Base-by-base conservation (phyloP, 192 early-diverging fungal genomes). In the Dimargaris xerosporica region DNA sequence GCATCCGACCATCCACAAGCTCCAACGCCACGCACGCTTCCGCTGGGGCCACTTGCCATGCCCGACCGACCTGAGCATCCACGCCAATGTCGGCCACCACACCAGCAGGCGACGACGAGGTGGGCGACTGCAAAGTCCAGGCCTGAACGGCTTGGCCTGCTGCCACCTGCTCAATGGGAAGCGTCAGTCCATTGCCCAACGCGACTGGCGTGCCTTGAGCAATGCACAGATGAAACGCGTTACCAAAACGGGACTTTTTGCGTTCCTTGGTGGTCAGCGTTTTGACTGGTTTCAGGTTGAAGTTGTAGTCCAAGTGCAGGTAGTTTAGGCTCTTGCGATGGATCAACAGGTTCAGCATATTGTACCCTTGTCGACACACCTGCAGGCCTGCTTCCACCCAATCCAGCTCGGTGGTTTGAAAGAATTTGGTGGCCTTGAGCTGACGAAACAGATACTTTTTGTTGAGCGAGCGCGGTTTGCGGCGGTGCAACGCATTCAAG, bases 361-460 rank as follows among this genome's bases (percentile, higher is more conserved):
- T 99, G 77, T 96, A 94, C 60, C 96, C 96, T 78, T 99, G 96
- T 23, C 94, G 82, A 69, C 89, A 93, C 34, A 99, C 93, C 75
- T 99, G 96, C 48, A 99, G 73, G 60, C 96, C 96, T 25, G 93
- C 96, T 76, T 99, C 96, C 48, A 99, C 94, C 96, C 96, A 99
- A 73, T 99, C 96, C 13, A 99, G 73, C 68, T 96, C 92, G 11
- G 96, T 99, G 4, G 85, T 82, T 73, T 99, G 96, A 80, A 99
- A 99, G 72, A 99, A 99, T 68, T 99, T 99, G 46, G 94, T 99
- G 5, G 90, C 82, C 65, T 89, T 88, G 45, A 99, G 81, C 72
- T 96, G 92, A 26, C 89, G 78, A 80, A 99, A 94, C 48, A 99
- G 82, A 65, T 93, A 91, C 70, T 94, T 93, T 67, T 94, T 94